Evolutionary conservation across 768 basidiomycete genomes (phyloP).

Genomic region (Pleurotus ostreatus): DNA sequence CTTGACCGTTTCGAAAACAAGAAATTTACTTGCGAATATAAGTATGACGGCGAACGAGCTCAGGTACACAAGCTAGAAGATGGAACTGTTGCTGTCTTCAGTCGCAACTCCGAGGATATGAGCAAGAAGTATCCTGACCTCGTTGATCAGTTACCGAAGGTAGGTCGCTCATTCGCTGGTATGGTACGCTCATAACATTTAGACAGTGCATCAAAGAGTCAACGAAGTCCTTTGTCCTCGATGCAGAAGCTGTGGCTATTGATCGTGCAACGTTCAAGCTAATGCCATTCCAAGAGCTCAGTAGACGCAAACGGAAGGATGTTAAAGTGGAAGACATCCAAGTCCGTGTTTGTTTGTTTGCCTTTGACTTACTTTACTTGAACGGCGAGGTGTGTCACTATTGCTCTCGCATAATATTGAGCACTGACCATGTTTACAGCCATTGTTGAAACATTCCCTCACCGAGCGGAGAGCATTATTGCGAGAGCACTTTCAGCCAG

Average conservation of each 20-base stretch:
- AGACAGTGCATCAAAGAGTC: conserved; percentile 77
- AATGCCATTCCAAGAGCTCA: conserved; percentile 98
- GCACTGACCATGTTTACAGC: conserved; percentile 37
- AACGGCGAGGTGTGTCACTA: conserved; percentile 82
- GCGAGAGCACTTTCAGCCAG: conserved; percentile 71
- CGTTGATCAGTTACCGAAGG: conserved; percentile 88
- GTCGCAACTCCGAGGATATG: conserved; percentile 98
- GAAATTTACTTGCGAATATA: conserved; percentile 97
- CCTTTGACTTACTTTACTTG: conserved; percentile 92
- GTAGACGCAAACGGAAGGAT: conserved; percentile 92
- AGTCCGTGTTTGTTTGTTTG: conserved; percentile 94
- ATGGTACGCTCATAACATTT: background rate
- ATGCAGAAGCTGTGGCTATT: conserved; percentile 96
- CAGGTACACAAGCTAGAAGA: conserved; percentile 88
- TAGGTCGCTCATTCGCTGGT: conserved; percentile 25
- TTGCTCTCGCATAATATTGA: background rate
- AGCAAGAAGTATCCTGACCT: conserved; percentile 98
- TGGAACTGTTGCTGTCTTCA: conserved; percentile 88
- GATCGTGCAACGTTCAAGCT: conserved; percentile 80
- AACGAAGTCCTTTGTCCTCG: conserved; percentile 89
- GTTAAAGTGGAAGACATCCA: conserved; percentile 98
- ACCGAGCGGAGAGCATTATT: conserved; percentile 74
- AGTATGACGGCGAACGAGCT: conserved; percentile 98
- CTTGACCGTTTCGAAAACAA: conserved; percentile 95
- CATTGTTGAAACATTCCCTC: conserved; percentile 75